Evolutionary conservation across 139 green algal species (phyloP).

Genomic region (Tetradesmus obliquus): DNA sequence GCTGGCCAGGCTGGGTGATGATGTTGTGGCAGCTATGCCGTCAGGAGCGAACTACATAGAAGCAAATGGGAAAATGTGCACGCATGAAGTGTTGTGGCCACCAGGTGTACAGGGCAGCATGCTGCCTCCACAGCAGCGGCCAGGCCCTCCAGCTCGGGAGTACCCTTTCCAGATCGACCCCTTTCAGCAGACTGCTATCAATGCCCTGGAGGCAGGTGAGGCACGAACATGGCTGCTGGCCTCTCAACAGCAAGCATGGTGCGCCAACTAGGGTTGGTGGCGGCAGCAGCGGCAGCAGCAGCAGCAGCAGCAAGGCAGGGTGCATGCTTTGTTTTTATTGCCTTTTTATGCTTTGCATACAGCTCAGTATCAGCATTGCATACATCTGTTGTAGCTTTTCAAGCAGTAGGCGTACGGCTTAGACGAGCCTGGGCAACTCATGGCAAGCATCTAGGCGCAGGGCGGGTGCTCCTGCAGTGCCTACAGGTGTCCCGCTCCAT

Average conservation of each 20-base stretch:
- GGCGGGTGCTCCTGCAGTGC: not conserved
- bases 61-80: slow-evolving; percentile 74
- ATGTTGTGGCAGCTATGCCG: slow-evolving; percentile 50
- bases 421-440: not conserved
- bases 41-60: slow-evolving; percentile 65
- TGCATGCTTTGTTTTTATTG: too few species aligned
- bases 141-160: slow-evolving; percentile 68
- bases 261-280: not conserved
- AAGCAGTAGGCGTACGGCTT: not conserved
- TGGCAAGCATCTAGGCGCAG: not conserved
- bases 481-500: not conserved
- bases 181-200: slow-evolving; percentile 86
- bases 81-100: slow-evolving; percentile 87
- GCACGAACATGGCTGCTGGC: not conserved
- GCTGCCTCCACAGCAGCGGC: slow-evolving; percentile 55
- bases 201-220: slow-evolving; percentile 83
- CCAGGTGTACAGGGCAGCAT: slow-evolving; percentile 49
- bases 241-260: not conserved
- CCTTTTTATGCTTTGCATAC: not conserved
- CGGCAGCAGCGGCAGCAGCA: slow-evolving; percentile 1
- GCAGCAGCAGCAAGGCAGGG: not conserved
- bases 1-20: slow-evolving; percentile 28
- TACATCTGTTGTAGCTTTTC: not conserved
- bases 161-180: slow-evolving; percentile 93
- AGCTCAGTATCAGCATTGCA: not conserved